A percentile compares a stretch with the other conserved stretches of the same genome.
phyloP scores from a whole-genome alignment of 176 grass and related monocot genomes.

The Bolboschoenus planiculmis region DNA sequence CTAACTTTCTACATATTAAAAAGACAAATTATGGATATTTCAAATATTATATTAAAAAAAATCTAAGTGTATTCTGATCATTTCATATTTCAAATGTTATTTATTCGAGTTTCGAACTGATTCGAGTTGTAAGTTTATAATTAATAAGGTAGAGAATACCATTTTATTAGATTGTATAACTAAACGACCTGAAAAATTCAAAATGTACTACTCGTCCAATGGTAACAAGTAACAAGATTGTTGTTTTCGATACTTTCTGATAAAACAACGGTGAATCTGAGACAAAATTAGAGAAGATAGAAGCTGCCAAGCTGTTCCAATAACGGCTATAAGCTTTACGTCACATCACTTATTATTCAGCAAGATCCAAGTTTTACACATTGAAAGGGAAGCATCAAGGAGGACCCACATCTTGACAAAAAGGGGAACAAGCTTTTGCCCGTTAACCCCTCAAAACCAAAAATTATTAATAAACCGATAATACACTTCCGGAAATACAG shows the following conservation, averaged over 20 bases:
- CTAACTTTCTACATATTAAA: too few relatives aligned
- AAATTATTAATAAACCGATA: conserved; percentile 1
- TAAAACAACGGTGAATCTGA: not conserved
- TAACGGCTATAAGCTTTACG: conserved; percentile 16
- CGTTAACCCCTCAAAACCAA: not conserved
- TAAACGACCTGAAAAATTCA: not conserved
- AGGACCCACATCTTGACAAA: not conserved
- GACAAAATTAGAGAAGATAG: conserved; percentile 9
- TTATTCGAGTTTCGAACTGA: too few relatives aligned
- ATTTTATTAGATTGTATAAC: not conserved
- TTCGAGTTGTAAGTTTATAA: too few relatives aligned
- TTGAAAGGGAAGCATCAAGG: conserved; percentile 6
- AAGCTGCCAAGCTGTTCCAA: not conserved
- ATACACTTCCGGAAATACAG: not conserved
- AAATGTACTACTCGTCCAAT: not conserved
- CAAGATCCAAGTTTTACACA: conserved; percentile 15
- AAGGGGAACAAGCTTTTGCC: not conserved
- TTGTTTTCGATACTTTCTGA: too few relatives aligned
- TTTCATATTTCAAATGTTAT: too few relatives aligned
- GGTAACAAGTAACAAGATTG: not conserved
- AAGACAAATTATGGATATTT: too few relatives aligned
- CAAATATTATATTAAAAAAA: too few relatives aligned
- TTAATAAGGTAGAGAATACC: too few relatives aligned
- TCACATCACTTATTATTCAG: conserved; percentile 20
- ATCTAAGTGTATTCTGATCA: too few relatives aligned